A percentile compares a stretch with the other conserved stretches of the same genome.
These are phyloP conservation scores for Gaeumannomyces tritici DNA, from an alignment of 2,329 filamentous ascomycete genomes.

Conservation along the genomic window DNA sequence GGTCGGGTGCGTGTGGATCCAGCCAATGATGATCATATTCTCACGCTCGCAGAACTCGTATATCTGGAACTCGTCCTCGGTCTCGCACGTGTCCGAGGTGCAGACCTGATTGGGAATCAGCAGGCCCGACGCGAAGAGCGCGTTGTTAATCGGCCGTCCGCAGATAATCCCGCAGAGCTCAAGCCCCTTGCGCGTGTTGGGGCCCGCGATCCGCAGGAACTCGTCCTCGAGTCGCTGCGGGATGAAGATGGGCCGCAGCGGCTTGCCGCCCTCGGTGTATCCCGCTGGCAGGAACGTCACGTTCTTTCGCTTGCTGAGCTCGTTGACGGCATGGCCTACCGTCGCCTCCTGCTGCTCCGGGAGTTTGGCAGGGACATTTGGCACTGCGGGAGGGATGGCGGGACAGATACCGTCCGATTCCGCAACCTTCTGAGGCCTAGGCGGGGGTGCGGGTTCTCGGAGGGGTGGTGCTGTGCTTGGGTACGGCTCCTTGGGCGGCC, in stretches of 20 bases:
- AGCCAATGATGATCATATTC: conserved; percentile 79
- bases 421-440: conserved; percentile 2
- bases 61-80: conserved; percentile 71
- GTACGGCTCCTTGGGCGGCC: conserved; percentile 26
- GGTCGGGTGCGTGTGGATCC: conserved; percentile 96
- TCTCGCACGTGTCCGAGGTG: conserved; percentile 92
- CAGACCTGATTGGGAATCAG: conserved; percentile 86
- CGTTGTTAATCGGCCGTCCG: conserved; percentile 84
- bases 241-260: conserved; percentile 80
- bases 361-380: conserved; percentile 21
- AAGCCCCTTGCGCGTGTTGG: conserved; percentile 72
- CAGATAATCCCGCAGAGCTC: conserved; percentile 95
- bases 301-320: conserved; percentile 24
- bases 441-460: background rate
- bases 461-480: background rate
- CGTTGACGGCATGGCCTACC: conserved; percentile 8
- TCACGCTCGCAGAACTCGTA: conserved; percentile 85
- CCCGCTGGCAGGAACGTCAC: conserved; percentile 75
- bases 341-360: conserved; percentile 14
- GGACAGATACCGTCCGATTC: background rate
- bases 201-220: conserved; percentile 65
- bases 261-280: conserved; percentile 80
- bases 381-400: conserved; percentile 9
- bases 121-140: conserved; percentile 80
- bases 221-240: conserved; percentile 62